Evolutionary conservation across 148 eudicot genomes (phyloP).

Genomic region (Amaranthus hypochondriacus): DNA sequence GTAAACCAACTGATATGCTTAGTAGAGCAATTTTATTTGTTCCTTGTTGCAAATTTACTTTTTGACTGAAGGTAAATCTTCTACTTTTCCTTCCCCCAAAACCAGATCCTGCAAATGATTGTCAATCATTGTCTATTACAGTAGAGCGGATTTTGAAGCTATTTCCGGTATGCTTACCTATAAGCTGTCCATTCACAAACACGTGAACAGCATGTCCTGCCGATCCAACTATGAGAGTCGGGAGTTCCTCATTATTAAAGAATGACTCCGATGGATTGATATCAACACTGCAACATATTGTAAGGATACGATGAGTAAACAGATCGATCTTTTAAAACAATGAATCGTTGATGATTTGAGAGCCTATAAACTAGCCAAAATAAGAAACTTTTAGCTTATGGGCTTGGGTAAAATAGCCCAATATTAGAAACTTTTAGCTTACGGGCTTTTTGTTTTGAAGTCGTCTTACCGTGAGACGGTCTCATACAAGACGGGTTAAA

Average conservation of each 20-base stretch:
- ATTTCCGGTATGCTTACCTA: constrained; percentile 40
- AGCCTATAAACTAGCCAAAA: background rate
- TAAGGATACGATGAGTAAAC: background rate
- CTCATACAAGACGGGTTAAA: background rate
- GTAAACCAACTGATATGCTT: constrained; percentile 89
- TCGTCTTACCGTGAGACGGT: no score
- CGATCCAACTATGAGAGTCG: constrained; percentile 69
- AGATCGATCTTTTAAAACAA: background rate
- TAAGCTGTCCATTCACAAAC: constrained; percentile 76
- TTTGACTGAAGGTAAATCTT: constrained; percentile 45
- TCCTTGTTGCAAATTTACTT: constrained; percentile 64
- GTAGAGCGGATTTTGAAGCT: background rate
- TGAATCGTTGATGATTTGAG: background rate
- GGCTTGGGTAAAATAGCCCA: no score
- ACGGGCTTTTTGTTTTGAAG: no score
- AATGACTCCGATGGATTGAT: constrained; percentile 67
- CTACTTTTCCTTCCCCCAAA: constrained; percentile 66
- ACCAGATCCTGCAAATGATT: constrained; percentile 53
- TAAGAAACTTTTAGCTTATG: no score
- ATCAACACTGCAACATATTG: constrained; percentile 47
- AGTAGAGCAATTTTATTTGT: constrained; percentile 63
- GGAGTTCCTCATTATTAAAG: constrained; percentile 63
- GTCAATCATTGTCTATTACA: background rate
- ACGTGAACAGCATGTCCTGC: constrained; percentile 84
- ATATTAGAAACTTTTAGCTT: no score